Evolutionary conservation across 2,329 filamentous ascomycete genomes (phyloP).

Genomic region (Geoglossum cookeanum): DNA sequence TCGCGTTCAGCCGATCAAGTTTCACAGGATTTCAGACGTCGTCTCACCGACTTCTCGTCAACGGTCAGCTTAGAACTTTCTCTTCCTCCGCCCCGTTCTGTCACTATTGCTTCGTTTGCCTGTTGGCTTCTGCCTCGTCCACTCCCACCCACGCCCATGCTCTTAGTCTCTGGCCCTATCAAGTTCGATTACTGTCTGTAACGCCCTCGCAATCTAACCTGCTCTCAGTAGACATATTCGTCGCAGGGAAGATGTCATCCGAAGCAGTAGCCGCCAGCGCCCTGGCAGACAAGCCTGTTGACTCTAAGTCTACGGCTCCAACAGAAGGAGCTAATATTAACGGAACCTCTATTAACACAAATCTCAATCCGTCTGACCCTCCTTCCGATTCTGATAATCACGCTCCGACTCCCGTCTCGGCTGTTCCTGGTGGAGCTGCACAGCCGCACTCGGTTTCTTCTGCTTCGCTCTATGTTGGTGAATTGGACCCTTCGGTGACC

Average conservation of each 20-base stretch:
- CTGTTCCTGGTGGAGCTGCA: slow-evolving; percentile 33
- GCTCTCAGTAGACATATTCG: no score
- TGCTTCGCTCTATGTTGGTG: slow-evolving; percentile 94
- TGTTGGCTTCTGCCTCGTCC: background rate
- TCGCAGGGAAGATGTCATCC: slow-evolving; percentile 9
- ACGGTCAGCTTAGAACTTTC: background rate
- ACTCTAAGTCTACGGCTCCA: slow-evolving; percentile 7
- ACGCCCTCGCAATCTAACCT: background rate
- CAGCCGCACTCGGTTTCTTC: slow-evolving; percentile 53
- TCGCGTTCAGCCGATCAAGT: background rate
- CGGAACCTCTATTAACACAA: slow-evolving; percentile 11
- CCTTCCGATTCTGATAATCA: slow-evolving; percentile 33
- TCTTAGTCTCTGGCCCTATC: background rate
- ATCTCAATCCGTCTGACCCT: slow-evolving; percentile 7
- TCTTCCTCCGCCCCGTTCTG: background rate
- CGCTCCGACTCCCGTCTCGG: slow-evolving; percentile 51
- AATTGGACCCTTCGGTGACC: slow-evolving; percentile 92
- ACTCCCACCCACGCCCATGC: background rate
- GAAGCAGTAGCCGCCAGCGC: slow-evolving; percentile 6
- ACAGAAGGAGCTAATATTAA: slow-evolving; percentile 9
- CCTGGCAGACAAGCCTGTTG: slow-evolving; percentile 11
- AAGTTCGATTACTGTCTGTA: background rate
- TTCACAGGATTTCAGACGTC: background rate
- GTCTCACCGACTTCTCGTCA: background rate
- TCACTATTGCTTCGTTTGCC: background rate